Evolutionary conservation across 495 filamentous ascomycete genomes (phyloP).

Genomic region (Cetradonia linearis): DNA sequence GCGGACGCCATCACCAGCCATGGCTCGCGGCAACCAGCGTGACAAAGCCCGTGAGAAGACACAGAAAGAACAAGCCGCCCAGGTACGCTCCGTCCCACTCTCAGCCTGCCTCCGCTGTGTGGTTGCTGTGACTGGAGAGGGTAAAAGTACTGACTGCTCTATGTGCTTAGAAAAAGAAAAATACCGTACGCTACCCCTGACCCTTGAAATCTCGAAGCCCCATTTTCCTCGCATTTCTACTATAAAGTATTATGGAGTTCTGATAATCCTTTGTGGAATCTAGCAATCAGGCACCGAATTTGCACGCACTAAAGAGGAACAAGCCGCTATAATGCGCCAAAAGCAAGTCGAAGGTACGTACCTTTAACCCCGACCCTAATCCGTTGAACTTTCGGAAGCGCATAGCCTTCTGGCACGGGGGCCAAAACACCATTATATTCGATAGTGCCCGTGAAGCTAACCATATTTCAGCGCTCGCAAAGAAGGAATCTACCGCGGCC

Average conservation of each 20-base stretch:
- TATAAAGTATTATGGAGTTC: background rate
- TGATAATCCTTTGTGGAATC: conserved; percentile 22
- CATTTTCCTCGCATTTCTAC: background rate
- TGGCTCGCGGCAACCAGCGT: conserved; percentile 91
- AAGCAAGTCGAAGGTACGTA: conserved; percentile 77
- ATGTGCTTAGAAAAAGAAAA: conserved; percentile 50
- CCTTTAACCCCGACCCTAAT: no score
- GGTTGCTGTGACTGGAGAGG: background rate
- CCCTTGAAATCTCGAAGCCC: background rate
- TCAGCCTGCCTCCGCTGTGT: background rate
- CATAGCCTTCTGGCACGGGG: no score
- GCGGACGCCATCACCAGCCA: conserved; percentile 28
- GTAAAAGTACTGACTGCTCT: background rate
- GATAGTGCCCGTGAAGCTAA: background rate
- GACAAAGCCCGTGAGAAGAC: conserved; percentile 57
- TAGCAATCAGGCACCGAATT: conserved; percentile 57
- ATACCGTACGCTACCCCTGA: conserved; percentile 30
- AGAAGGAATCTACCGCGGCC: conserved; percentile 22
- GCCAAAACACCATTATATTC: background rate
- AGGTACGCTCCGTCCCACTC: background rate
- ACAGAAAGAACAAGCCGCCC: conserved; percentile 11
- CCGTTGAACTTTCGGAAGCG: no score
- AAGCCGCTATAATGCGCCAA: conserved; percentile 75
- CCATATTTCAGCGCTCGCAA: conserved; percentile 23
- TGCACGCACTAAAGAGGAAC: conserved; percentile 60